Percentiles rank a stretch among this genome's conserved stretches.
Conservation (phyloP, 2,329 filamentous ascomycete genomes). For the Cryphonectria japonica region DNA sequence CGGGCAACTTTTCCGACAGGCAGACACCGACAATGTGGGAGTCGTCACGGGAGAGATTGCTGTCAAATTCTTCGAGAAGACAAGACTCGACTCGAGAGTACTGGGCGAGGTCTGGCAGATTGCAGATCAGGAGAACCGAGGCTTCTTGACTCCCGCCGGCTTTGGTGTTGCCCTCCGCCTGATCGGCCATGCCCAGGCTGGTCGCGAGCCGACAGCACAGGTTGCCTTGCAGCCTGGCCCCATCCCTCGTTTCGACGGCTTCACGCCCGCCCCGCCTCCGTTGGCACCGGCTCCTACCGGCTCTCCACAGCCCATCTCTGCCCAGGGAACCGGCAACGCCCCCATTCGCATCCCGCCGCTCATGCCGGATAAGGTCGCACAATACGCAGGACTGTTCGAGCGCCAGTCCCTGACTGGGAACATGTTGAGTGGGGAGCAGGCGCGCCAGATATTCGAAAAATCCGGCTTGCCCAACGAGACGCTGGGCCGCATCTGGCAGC, state of each 20-base stretch:
- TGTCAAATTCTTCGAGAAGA: constrained; percentile 98
- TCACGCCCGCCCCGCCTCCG: constrained; percentile 56
- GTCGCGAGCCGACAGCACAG: constrained; percentile 78
- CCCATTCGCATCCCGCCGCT: constrained; percentile 88
- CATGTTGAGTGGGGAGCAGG: constrained; percentile 80
- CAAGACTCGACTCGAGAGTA: constrained; percentile 80
- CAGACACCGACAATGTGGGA: constrained; percentile 87
- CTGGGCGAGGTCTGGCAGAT: constrained; percentile 99
- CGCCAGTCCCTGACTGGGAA: constrained; percentile 76
- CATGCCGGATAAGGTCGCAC: constrained; percentile 83
- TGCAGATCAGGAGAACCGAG: constrained; percentile 94
- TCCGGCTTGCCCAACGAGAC: constrained; percentile 87
- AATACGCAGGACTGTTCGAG: constrained; percentile 90
- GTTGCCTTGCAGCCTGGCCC: constrained; percentile 84
- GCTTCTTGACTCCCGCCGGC: constrained; percentile 87
- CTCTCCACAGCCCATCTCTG: constrained; percentile 43
- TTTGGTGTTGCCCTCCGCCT: constrained; percentile 92
- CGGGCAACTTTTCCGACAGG: constrained; percentile 88
- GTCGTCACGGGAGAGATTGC: constrained; percentile 96
- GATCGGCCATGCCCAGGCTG: constrained; percentile 93
- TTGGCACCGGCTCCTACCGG: constrained; percentile 46
- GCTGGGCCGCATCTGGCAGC: constrained; percentile 92
- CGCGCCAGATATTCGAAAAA: constrained; percentile 94
- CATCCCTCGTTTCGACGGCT: constrained; percentile 89
- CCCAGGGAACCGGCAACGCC: constrained; percentile 63